These are phyloP conservation scores for Pseudogymnoascus sp. DNA, from an alignment of 2,329 filamentous ascomycete genomes.

Conservation along the genomic window DNA sequence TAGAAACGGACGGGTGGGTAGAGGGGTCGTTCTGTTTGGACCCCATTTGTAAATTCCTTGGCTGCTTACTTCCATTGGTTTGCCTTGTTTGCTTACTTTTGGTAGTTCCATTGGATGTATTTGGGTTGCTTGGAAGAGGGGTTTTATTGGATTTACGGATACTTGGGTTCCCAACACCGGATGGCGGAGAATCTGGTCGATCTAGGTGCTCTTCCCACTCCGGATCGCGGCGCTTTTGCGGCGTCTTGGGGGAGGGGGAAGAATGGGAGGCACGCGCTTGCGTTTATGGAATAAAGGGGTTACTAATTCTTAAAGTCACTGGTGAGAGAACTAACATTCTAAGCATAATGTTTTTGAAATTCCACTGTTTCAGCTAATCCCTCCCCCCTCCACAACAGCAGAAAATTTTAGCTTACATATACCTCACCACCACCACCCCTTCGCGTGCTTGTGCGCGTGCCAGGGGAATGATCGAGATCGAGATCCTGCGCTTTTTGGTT, in stretches of 20 bases:
- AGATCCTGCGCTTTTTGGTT: not conserved
- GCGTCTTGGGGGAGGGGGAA: not conserved
- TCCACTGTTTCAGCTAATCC: not conserved
- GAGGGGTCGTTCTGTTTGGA: too few relatives aligned
- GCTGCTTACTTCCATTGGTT: not conserved
- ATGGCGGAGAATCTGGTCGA: not conserved
- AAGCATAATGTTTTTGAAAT: not conserved
- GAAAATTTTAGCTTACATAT: not conserved
- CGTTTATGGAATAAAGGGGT: not conserved
- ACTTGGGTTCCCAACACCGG: not conserved
- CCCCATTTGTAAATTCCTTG: too few relatives aligned
- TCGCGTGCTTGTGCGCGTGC: not conserved
- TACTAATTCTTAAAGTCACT: not conserved
- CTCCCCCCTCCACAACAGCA: not conserved
- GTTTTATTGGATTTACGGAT: not conserved
- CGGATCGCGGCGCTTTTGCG: not conserved
- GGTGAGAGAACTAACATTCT: not conserved
- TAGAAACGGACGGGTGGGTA: not conserved
- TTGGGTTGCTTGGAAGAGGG: not conserved
- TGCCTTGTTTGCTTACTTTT: not conserved
- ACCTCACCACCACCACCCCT: not conserved
- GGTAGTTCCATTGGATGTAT: not conserved
- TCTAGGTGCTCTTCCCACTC: not conserved
- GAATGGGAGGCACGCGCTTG: not conserved
- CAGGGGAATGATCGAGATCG: not conserved